phyloP scores from a whole-genome alignment of 345 rosid species.

The Citrus australasica region DNA sequence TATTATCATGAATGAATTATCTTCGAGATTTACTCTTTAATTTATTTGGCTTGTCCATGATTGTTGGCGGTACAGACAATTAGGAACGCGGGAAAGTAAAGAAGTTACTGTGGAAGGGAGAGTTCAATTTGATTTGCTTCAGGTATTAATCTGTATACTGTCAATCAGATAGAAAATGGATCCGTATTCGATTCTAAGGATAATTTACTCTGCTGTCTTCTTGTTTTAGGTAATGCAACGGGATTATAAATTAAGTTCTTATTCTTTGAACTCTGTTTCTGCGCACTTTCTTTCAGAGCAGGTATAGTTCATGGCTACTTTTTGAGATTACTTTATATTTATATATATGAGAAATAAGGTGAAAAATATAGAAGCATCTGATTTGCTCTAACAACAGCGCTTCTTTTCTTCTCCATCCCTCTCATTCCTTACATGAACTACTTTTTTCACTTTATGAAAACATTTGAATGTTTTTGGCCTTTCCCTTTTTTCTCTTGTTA shows the following conservation, averaged over 20 bases:
- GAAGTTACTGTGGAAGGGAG: constrained; percentile 95
- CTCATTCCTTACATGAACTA: background rate
- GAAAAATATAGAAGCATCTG: background rate
- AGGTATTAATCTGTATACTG: constrained; percentile 43
- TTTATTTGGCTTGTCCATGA: constrained; percentile 17
- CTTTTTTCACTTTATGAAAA: background rate
- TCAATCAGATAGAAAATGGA: constrained; percentile 10
- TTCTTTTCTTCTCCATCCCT: background rate
- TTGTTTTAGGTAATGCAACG: constrained; percentile 70
- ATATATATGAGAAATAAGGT: background rate
- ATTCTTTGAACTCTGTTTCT: constrained; percentile 92
- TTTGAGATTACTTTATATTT: background rate
- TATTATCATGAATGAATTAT: background rate
- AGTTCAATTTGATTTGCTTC: constrained; percentile 95
- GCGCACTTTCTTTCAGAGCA: constrained; percentile 98
- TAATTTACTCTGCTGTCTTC: constrained; percentile 13
- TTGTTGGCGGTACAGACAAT: constrained; percentile 56
- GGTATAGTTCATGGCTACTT: constrained; percentile 36
- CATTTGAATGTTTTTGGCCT: background rate
- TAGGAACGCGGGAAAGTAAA: constrained; percentile 93
- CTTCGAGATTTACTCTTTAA: background rate
- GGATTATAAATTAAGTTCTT: constrained; percentile 91
- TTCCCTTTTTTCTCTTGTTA: background rate
- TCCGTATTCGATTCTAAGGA: background rate
- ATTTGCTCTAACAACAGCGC: background rate